A percentile compares a stretch with the other conserved stretches of the same genome.
Evolutionary conservation across 2,329 filamentous ascomycete genomes (phyloP).

Genomic region (Magnaporthiopsis rhizophila): DNA sequence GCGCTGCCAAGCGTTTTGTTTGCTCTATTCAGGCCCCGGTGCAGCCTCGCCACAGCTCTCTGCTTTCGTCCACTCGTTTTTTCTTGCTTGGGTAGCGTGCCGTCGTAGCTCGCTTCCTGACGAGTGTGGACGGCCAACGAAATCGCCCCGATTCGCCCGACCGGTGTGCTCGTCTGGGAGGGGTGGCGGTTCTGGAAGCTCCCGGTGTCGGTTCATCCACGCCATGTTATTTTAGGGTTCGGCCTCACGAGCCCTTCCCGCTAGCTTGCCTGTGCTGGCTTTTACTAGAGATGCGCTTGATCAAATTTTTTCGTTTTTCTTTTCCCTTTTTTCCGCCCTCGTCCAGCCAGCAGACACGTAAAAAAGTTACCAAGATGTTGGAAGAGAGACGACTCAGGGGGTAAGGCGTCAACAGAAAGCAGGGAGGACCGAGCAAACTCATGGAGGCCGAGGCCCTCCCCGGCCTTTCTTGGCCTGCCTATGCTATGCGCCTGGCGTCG

Average conservation of each 20-base stretch:
- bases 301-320: not conserved
- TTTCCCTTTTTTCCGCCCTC: not conserved
- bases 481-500: not conserved
- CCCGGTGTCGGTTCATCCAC: not conserved
- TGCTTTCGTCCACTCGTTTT: too few species aligned
- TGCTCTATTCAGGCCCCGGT: not conserved
- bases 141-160: not conserved
- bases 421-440: not conserved
- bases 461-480: not conserved
- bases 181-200: conserved; percentile 3
- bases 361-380: too few species aligned
- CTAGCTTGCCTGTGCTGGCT: not conserved
- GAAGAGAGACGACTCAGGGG: not conserved
- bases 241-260: not conserved
- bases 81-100: not conserved
- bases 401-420: not conserved
- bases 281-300: not conserved
- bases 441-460: not conserved
- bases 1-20: not conserved
- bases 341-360: not conserved
- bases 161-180: not conserved
- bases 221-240: not conserved
- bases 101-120: not conserved
- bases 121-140: not conserved
- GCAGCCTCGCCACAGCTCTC: too few species aligned